These are phyloP conservation scores for Chlamydomonas sp. DNA, from an alignment of 139 green algal genomes.

Conservation along the genomic window DNA sequence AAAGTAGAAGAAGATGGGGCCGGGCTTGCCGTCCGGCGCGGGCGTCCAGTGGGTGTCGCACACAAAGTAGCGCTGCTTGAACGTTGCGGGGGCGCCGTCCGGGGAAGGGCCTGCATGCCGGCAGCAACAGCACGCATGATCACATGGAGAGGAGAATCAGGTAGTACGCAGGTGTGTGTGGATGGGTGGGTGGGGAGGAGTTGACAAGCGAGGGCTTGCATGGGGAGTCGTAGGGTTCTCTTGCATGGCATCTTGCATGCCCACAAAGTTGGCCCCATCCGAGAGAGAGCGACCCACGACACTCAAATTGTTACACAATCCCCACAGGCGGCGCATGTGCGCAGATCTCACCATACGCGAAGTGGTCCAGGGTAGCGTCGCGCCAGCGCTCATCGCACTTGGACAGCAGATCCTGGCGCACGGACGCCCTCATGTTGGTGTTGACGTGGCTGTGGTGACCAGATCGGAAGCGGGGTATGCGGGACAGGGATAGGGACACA, in stretches of 20 bases:
- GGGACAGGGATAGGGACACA: too few relatives aligned
- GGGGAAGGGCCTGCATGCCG: background rate
- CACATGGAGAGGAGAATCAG: background rate
- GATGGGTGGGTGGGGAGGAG: constrained; percentile 1
- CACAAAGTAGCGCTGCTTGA: constrained; percentile 71
- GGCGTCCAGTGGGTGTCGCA: constrained; percentile 59
- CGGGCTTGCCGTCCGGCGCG: constrained; percentile 8
- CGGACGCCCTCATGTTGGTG: too few relatives aligned
- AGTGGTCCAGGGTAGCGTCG: constrained; percentile 64
- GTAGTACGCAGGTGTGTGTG: too few relatives aligned
- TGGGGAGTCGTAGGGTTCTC: too few relatives aligned
- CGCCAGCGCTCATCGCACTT: constrained; percentile 45
- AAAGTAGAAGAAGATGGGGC: constrained; percentile 81
- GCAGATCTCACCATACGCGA: too few relatives aligned
- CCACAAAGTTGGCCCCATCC: too few relatives aligned
- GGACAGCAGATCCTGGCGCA: constrained; percentile 22
- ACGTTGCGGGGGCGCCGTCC: constrained; percentile 29
- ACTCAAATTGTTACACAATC: too few relatives aligned
- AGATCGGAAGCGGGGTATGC: too few relatives aligned
- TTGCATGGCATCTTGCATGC: background rate
- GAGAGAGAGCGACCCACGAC: too few relatives aligned
- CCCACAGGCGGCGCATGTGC: too few relatives aligned
- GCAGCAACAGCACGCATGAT: background rate
- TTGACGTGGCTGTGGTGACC: too few relatives aligned
- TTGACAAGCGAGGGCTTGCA: background rate